Base-by-base conservation (phyloP, 148 eudicot species). In the Heliosperma pusillum region DNA sequence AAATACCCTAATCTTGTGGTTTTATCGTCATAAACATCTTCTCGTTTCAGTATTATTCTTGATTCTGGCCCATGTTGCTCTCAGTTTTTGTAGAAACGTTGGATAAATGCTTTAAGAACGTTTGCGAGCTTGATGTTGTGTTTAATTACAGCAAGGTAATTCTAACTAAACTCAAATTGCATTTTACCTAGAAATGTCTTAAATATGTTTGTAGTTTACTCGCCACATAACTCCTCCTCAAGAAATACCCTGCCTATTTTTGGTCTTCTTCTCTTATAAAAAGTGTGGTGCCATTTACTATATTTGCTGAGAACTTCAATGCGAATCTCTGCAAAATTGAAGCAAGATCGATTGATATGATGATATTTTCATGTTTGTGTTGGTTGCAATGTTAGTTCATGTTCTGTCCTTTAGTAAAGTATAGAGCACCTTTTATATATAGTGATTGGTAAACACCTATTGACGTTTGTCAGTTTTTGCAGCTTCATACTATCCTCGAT, bases 61-160 rank as follows among this genome's bases (percentile, higher is more conserved):
- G 52, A 76, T 36, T n/a, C 16, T 56, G 72, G 5, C 20, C 27
- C 67, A 66, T 80, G 36, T 57, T 52, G 68, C 58, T 76, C 67
- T 13, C 96, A 91, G 98, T 92, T 80, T 94, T 94, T 66, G 98
- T 94, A 74, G 98, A 94, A 85, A 89, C 97, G 20, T 69, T 94
- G 91, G 93, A 94, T 89, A 91, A 83, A 82, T 91, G 93, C 77
- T 92, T 90, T 88, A 90, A 89, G 80, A 91, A 92, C 82, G 96
- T 94, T 4, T 92, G 97, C 76, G 98, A 94, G 86, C 93, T 94
- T 59, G 97, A 90, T 72, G 67, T 94, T 26, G 92, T 94, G 63
- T 94, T 90, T 86, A 91, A 90, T 78, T 92, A 82, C 69, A 81
- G 83, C 81, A 94, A 94, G 98, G 97, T 94, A 62, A n/a, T 59